phyloP scores from a whole-genome alignment of 2,329 filamentous ascomycete genomes.

The Fusarium subtropicale region DNA sequence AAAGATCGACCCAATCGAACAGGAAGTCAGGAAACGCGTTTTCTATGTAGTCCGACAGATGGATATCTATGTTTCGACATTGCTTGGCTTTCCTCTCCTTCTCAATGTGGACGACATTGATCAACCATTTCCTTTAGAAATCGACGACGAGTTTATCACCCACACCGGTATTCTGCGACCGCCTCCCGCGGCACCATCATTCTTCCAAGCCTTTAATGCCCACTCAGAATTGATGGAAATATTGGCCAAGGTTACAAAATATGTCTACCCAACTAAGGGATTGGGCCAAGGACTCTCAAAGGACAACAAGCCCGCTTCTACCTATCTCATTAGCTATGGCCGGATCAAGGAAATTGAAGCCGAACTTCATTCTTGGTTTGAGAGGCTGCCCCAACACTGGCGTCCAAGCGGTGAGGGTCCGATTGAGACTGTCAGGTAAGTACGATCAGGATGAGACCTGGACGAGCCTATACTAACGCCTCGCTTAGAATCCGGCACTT shows the following conservation, averaged over 20 bases:
- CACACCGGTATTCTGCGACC: conserved; percentile 66
- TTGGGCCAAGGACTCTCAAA: conserved; percentile 60
- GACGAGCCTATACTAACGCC: conserved; percentile 13
- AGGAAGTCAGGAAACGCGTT: conserved; percentile 71
- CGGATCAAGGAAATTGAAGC: conserved; percentile 73
- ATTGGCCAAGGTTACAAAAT: conserved; percentile 72
- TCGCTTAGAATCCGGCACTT: conserved; percentile 73
- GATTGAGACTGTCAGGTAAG: conserved; percentile 80
- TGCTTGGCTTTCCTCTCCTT: conserved; percentile 74
- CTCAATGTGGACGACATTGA: conserved; percentile 74
- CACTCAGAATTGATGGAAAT: conserved; percentile 73
- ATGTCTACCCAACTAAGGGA: conserved; percentile 73
- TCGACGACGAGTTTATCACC: conserved; percentile 76
- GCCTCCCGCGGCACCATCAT: conserved; percentile 66
- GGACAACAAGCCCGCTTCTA: conserved; percentile 58
- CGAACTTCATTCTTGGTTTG: conserved; percentile 72
- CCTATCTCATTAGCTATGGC: conserved; percentile 72
- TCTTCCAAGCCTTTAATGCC: conserved; percentile 74
- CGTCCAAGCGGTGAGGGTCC: conserved; percentile 82
- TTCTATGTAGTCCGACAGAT: conserved; percentile 77
- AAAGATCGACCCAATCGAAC: conserved; percentile 71
- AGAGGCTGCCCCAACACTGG: conserved; percentile 77
- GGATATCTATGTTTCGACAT: conserved; percentile 76
- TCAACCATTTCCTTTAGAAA: conserved; percentile 71
- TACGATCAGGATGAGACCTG: conserved; percentile 4